Evolutionary conservation across 352 stramenopile genomes (phyloP), one percentile per base, ranked within the genome.

Genomic region (Pythium chondricola): DNA sequence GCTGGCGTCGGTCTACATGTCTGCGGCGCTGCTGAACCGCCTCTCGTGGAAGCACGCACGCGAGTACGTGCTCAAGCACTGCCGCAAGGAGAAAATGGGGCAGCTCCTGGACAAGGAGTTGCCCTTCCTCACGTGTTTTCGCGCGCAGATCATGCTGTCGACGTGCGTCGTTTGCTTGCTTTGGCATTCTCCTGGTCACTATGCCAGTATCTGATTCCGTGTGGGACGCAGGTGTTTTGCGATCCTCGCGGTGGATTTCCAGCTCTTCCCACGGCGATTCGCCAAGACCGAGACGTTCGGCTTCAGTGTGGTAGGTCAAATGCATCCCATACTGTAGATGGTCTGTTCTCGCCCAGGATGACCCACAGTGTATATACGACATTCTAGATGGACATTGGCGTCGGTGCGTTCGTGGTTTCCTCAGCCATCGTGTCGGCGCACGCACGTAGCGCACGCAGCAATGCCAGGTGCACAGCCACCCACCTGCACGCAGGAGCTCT

Each of bases 221-320:
- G n/a, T n/a, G 16, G n/a, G 16, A 20, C 2, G 10, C 25, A 93
- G 80, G 6, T 88, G 76, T 27, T 87, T 93, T 27, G 82, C 85
- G 30, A 99, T 99, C 48, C 67, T 99, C n/a, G 96, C 96, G 2
- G 95, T 99, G 4, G 97, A 99, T 52, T 99, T 99, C 68, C 82
- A 75, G 8, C 49, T 98, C 6, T 99, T 99, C 60, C 97, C 97
- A 46, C 78, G 97, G 26, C 78, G 91, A 7, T 96, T 97, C 45
- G 86, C 84, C 41, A 98, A 98, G 69, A 98, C 96, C 9, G 96
- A 99, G 80, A 87, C 78, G 18, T 85, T 85, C 48, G 96, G 97
- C 35, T 98, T 97, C 55, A 97, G 95, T 37, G 85, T 98, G 63
- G 82, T 91, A 69, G 73, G 58, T 52, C n/a, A 43, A 11, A 21